Base-by-base conservation (phyloP, 805 yeast genomes). In the Yueomyces sinensis region DNA sequence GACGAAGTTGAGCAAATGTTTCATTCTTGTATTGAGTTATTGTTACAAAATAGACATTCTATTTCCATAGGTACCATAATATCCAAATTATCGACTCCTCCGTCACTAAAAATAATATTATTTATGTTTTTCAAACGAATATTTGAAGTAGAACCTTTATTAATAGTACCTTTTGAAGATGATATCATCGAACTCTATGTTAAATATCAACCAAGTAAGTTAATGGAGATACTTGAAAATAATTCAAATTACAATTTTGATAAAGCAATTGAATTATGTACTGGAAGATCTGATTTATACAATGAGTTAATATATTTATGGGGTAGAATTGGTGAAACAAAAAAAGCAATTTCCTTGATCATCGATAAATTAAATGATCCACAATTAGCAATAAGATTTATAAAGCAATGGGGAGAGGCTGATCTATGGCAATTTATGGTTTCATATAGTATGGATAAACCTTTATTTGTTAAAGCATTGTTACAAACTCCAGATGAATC, bases 401-500 rank as follows among this genome's bases (percentile, higher is more conserved):
- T 87, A 1, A 66, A 66, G 9, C 72, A 68, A 32, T 66, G 72
- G 39, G 73, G 75, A 33, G 93, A 84, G 45, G 55, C 63, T 17
- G 93, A 82, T n/a, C 59, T 84, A 9, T 86, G 95, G 94, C 74
- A 74, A 29, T 73, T 75, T 31, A 63, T 89, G 40, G 58, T 89
- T 9, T 75, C 72, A 16, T 74, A 76, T 51, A 76, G 94, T 16
- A 66, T 76, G 60, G 65, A 67, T 28, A 74, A 74, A 42, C 91
- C 95, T 0, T 64, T 64, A n/a, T 86, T 83, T 49, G 77, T 89
- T 30, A 72, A 73, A 40, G 80, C 81, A 5, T 61, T 89, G 32
- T 66, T 91, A 37, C 77, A 79, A 38, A 63, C 72, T 36, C 74
- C 82, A 1, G 82, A 80, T 42, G 75, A 68, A 33, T 66, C 67